Evolutionary conservation across 768 basidiomycete species (phyloP), one percentile per base, ranked within the genome.

Genomic region (Suillus luteus): DNA sequence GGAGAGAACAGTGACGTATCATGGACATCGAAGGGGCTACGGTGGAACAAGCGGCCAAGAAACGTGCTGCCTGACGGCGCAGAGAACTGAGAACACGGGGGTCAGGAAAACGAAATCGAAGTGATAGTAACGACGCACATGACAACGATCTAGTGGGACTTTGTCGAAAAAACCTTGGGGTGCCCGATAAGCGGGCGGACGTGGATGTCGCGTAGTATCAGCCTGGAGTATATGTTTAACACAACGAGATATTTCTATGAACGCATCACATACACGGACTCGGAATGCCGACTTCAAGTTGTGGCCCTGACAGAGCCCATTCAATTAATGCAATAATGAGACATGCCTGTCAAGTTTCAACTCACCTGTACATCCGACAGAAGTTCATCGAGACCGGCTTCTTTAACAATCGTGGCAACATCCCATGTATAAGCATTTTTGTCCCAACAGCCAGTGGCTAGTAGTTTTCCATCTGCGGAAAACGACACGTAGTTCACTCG

Each of bases 401-500:
- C 27, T 51, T 4, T 17, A 5, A 51, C 15, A 31, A 51, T 31
- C 7, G 27, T 3, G 10, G 27, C 15, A 17, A 51, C 27, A 51
- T 51, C 15, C 49, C 49, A 51, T 5, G 49, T 31, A 9, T 31
- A 51, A 0, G 49, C 27, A 15, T 5, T 31, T 1, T 15, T 2
- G 7, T 31, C 27, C 2, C 2, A 1, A 12, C 49, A 31, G 17
- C 15, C 17, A 19, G 27, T 10, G 0, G 15, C 49, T 17, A 51
- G 15, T 51, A 3, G 49, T 2, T 51, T 51, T 51, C 59, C 59
- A 49, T 49, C 35, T 8, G 44, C n/a, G 8, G 59, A 60, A 44
- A 60, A 60, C 5, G 44, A 43, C 4, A 60, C 59, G 10, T 31
- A 44, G 11, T 4, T 0, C 7, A 60, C 43, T 27, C 5, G 0